Conservation (phyloP, 805 yeast genomes). For the Kluyveromyces dobzhanskii region DNA sequence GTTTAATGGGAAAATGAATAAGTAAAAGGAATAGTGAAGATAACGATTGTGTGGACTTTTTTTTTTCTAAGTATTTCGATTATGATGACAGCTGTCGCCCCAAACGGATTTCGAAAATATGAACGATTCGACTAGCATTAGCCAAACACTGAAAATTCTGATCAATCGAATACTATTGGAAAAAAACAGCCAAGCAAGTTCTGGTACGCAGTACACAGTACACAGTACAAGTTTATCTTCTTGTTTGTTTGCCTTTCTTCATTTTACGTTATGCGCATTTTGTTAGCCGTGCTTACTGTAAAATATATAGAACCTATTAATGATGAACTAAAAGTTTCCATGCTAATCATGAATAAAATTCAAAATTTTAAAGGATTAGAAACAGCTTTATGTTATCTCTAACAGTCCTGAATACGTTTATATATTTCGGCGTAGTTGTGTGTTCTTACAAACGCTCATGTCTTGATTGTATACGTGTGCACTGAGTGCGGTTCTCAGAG, state of each 20-base stretch:
- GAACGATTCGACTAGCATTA: constrained; percentile 22
- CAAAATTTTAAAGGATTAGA: background rate
- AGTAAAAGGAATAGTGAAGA: no score
- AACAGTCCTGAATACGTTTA: constrained; percentile 1
- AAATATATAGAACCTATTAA: background rate
- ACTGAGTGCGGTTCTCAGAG: no score
- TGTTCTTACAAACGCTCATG: no score
- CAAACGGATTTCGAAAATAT: constrained; percentile 29
- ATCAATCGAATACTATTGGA: constrained; percentile 7
- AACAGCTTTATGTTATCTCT: background rate
- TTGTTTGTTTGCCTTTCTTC: constrained; percentile 3
- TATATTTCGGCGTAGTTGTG: no score
- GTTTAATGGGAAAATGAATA: no score
- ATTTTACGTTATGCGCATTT: background rate
- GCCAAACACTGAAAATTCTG: constrained; percentile 36
- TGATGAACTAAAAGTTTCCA: constrained; percentile 19
- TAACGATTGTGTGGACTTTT: no score
- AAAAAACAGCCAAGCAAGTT: no score
- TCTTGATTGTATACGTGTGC: no score
- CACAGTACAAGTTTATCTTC: constrained; percentile 2
- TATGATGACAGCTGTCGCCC: constrained; percentile 36
- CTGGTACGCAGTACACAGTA: no score
- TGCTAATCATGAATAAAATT: constrained; percentile 30
- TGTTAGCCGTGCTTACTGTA: background rate
- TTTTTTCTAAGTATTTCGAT: no score